Conservation (phyloP, 1,139 yeast species). For the Spathaspora sp. region DNA sequence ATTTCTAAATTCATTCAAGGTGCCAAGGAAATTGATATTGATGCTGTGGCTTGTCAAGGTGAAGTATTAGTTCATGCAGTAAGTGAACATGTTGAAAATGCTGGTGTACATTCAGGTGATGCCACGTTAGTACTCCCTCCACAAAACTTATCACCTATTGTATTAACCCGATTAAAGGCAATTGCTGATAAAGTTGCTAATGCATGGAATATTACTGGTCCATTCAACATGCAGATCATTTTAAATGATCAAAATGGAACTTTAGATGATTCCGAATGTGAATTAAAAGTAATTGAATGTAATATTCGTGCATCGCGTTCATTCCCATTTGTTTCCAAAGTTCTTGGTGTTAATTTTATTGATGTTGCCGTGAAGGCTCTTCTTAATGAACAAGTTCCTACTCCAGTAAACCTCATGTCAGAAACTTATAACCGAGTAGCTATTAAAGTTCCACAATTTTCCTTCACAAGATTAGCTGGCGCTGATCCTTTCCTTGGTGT, state of each 20-base stretch:
- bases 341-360: constrained; percentile 88
- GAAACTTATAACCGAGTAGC: constrained; percentile 74
- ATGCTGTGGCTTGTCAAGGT: constrained; percentile 92
- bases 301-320: constrained; percentile 98
- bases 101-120: constrained; percentile 99
- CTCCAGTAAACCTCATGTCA: constrained; percentile 65
- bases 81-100: constrained; percentile 97
- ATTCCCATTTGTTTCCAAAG: constrained; percentile 98
- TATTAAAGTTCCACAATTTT: constrained; percentile 96
- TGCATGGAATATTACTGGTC: constrained; percentile 97
- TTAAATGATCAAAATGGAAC: constrained; percentile 28
- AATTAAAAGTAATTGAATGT: constrained; percentile 92
- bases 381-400: constrained; percentile 68
- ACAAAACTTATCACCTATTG: constrained; percentile 59
- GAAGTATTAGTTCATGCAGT: constrained; percentile 89
- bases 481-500: constrained; percentile 99
- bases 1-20: constrained; percentile 94
- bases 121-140: constrained; percentile 96
- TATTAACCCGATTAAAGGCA: constrained; percentile 64
- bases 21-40: constrained; percentile 96
- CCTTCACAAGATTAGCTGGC: constrained; percentile 96
- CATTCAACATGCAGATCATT: constrained; percentile 97
- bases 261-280: constrained; percentile 53
- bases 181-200: constrained; percentile 90
- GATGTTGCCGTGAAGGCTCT: constrained; percentile 91